These are phyloP conservation scores for Monosporascus sp. DNA, from an alignment of 2,329 filamentous ascomycete species.

Conservation along the genomic window DNA sequence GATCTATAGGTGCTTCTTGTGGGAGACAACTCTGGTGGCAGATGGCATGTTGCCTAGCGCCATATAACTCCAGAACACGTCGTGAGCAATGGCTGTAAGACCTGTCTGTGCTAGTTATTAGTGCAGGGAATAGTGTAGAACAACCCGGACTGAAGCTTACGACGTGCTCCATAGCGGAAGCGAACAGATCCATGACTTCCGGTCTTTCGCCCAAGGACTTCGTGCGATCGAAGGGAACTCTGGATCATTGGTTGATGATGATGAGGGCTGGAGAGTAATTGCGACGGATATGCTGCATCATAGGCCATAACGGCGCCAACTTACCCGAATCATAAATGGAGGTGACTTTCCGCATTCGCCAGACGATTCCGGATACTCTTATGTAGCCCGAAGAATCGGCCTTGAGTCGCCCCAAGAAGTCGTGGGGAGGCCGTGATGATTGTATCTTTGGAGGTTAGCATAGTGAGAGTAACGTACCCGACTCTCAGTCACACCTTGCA, in stretches of 20 bases:
- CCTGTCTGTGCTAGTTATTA: slow-evolving; percentile 5
- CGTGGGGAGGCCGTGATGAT: too few relatives aligned
- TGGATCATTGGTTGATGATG: slow-evolving; percentile 31
- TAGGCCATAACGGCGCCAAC: too few relatives aligned
- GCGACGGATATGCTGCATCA: background rate
- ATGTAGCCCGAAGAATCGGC: too few relatives aligned
- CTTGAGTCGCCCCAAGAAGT: too few relatives aligned
- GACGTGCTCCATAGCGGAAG: slow-evolving; percentile 22
- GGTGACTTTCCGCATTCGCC: too few relatives aligned
- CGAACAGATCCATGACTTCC: slow-evolving; percentile 27
- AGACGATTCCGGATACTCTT: too few relatives aligned
- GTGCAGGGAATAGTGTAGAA: too few relatives aligned
- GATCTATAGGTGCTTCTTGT: slow-evolving; percentile 12
- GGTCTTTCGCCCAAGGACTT: slow-evolving; percentile 24
- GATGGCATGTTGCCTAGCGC: slow-evolving; percentile 8
- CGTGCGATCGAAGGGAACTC: slow-evolving; percentile 29
- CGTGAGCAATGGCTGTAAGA: background rate
- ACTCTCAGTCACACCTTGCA: too few relatives aligned
- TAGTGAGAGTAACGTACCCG: too few relatives aligned
- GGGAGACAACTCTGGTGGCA: too few relatives aligned
- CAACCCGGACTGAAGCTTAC: slow-evolving; percentile 4
- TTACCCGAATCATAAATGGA: too few relatives aligned
- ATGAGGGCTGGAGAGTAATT: slow-evolving; percentile 18
- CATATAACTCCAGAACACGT: background rate
- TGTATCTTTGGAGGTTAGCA: too few relatives aligned